phyloP scores from a whole-genome alignment of 2,329 filamentous ascomycete genomes.

The Trichocomaceae sp. region DNA sequence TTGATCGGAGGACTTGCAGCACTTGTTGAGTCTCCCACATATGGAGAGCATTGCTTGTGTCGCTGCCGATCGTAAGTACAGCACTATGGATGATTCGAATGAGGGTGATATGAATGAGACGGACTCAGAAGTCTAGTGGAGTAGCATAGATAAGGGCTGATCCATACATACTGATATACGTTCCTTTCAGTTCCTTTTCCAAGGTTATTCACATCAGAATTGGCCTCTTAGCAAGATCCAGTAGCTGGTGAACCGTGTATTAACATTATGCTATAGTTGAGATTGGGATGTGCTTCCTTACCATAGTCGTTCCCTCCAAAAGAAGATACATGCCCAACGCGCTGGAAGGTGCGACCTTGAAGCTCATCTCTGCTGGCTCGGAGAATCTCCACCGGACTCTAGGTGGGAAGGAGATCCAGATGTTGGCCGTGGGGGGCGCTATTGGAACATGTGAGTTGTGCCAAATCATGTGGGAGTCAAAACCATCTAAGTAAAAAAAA shows the following conservation, averaged over 20 bases:
- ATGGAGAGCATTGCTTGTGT: background rate
- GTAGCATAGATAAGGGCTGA: too few species aligned
- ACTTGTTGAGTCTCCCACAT: background rate
- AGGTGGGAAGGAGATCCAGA: constrained; percentile 8
- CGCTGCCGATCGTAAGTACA: too few species aligned
- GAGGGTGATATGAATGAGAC: too few species aligned
- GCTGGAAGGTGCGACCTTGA: constrained; percentile 12
- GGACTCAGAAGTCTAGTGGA: too few species aligned
- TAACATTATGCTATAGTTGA: background rate
- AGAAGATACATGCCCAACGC: constrained; percentile 9
- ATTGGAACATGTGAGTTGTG: constrained; percentile 7
- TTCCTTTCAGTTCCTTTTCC: too few species aligned
- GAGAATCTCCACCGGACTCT: constrained; percentile 5
- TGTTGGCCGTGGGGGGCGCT: constrained; percentile 9
- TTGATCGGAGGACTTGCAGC: background rate
- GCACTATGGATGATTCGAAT: too few species aligned
- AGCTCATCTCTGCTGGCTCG: constrained; percentile 16
- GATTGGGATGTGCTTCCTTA: background rate
- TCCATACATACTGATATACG: too few species aligned
- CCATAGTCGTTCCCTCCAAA: constrained; percentile 7
- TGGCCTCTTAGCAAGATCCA: too few species aligned
- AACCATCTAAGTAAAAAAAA: constrained; percentile 4
- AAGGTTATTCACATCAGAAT: too few species aligned
- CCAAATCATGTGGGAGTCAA: background rate
- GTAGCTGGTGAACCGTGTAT: too few species aligned